Base-by-base conservation (phyloP, 495 filamentous ascomycete species). In the Letharia lupina region DNA sequence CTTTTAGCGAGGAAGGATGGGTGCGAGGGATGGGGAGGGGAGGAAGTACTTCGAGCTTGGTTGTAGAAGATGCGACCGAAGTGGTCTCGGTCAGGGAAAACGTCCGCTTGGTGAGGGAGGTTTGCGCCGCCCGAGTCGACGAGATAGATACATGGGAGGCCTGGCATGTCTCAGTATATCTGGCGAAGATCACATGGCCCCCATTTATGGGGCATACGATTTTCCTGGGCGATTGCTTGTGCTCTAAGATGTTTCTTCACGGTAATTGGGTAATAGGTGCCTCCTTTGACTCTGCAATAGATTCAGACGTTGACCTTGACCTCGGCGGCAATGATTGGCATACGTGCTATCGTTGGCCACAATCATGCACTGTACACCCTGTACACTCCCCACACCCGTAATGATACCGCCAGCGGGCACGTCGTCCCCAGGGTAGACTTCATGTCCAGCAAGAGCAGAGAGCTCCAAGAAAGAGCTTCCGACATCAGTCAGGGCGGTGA, bases 51-150 rank as follows among this genome's bases (percentile, higher is more conserved):
- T 69, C 91, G 82, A n/a, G 94, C 95, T 76, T 98, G 94, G 78
- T 98, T 98, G 80, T 89, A 98, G 82, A 98, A 98, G 69, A 98
- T 96, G 64, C 95, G 89, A 41, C 94, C 94, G 72, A 98, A 98
- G 74, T 98, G 93, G 18, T 97, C 91, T 45, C 86, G 82, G 73
- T 98, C 94, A 2, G 94, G 94, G 78, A 98, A 98, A 65, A 98
- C 94, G 74, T 96, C 92, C 5, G 93, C 89, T 76, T 98, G 94
- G 70, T 98, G 89, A 7, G 94, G 95, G 4, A 98, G 84, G 74
- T 98, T 98, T 35, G 92, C 94, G 70, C 94, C 94, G 58, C 94
- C 94, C 0, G 92, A 96, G 72, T 98, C 94, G 42, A 98, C 94
- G 41, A 98, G 82, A 76, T 98, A 98, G 71, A 98, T 90, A 75